These are phyloP conservation scores for Fragilariopsis cylindrus DNA, from an alignment of 108 stramenopile species.

Conservation along the genomic window DNA sequence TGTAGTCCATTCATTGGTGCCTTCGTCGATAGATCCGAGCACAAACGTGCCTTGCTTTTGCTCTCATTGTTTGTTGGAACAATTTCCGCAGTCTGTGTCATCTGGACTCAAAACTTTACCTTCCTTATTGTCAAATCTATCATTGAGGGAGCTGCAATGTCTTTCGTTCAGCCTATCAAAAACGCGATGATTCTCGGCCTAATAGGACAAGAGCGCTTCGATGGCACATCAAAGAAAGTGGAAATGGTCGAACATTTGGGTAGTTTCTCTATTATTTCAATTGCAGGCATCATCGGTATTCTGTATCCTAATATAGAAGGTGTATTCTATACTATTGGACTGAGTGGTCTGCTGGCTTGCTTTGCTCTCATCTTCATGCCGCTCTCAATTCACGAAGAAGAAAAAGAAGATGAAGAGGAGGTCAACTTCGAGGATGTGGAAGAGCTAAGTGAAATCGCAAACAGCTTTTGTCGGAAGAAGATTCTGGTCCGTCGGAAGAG, in stretches of 20 bases:
- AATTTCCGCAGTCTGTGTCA: no score
- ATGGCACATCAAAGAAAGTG: background rate
- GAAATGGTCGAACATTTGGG: background rate
- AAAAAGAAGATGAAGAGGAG: background rate
- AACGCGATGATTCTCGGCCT: no score
- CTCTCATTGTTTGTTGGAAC: no score
- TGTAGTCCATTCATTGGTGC: no score
- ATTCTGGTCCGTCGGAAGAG: background rate
- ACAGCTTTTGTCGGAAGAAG: slow-evolving; percentile 7
- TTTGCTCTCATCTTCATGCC: background rate
- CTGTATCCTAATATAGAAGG: background rate
- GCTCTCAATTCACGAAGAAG: background rate
- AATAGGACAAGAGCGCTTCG: no score
- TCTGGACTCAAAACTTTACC: no score
- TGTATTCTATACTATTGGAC: background rate
- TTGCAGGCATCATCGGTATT: background rate
- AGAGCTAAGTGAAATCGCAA: background rate
- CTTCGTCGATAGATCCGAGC: no score
- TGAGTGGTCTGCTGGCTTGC: background rate
- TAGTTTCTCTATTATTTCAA: background rate
- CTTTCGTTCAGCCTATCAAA: no score
- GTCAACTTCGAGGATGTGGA: background rate
- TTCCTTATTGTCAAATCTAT: no score
- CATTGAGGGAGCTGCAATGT: no score
- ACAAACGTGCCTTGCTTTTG: no score